Base-by-base conservation (phyloP, 306 rosid genomes). In the Vachellia pachyceras region DNA sequence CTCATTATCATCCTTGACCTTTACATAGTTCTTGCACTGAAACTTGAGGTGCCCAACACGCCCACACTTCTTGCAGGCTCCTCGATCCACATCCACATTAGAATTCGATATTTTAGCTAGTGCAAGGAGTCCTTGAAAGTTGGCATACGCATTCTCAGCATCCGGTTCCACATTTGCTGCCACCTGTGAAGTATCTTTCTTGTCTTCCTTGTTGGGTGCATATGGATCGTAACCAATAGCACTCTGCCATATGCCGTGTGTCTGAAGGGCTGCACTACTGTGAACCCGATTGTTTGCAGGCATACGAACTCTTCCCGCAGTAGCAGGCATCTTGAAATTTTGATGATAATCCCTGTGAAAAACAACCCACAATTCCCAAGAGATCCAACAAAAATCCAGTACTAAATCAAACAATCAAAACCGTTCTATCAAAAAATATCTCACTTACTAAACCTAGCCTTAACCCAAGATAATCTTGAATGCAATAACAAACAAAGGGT, bases 231-330 rank as follows among this genome's bases (percentile, higher is more conserved):
- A 94, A 33, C 97, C 97, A 78, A 94, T 94, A 22, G 97, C 97
- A 86, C 97, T 94, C 84, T 94, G 98, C 98, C 97, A 94, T 80
- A 94, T 94, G 37, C 98, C 97, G 18, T 94, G 97, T 35, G 98
- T 94, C 81, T 94, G 98, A 75, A 94, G 97, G 83, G 98, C 98
- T 10, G 98, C 98, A 86, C 97, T 94, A 82, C 97, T 94, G 81
- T 94, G 98, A 69, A 94, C 98, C 89, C 97, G 82, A 57, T 94
- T 94, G 91, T 94, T 94, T 35, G 98, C 98, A 7, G 98, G 97
- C 98, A 94, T 94, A 87, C 98, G 98, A 91, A 94, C 98, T 82
- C 98, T 91, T 79, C 97, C 97, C 14, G 97, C 97, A 54, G 97
- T 94, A 75, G 98, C 97, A 6, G 98, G 98, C 97, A 92, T 94